Evolutionary conservation across 306 rosid species (phyloP).

Genomic region (Canavalia ensiformis): DNA sequence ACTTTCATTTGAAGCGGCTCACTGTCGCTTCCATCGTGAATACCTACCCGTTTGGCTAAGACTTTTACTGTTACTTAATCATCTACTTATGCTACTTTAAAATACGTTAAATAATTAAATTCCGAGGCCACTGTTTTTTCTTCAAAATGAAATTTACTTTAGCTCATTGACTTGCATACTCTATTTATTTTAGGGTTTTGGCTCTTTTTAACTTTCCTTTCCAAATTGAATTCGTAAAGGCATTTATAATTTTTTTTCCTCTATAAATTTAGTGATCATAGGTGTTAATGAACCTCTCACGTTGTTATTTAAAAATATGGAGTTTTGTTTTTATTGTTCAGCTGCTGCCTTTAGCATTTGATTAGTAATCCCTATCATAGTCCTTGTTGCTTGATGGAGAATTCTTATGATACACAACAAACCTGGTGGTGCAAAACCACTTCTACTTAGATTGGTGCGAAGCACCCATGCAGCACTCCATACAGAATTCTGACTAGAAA

Average conservation of each 20-base stretch:
- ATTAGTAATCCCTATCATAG: not conserved
- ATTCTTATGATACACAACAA: constrained; percentile 1
- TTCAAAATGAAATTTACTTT: constrained; percentile 5
- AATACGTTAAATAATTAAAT: constrained; percentile 7
- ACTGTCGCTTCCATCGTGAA: not conserved
- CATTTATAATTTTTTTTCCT: not conserved
- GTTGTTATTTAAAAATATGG: constrained; percentile 16
- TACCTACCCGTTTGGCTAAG: constrained; percentile 1
- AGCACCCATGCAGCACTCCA: not conserved
- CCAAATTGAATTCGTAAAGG: constrained; percentile 15
- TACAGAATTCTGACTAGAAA: constrained; percentile 11
- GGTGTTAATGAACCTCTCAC: constrained; percentile 4
- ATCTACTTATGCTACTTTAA: not conserved
- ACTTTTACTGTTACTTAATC: not conserved
- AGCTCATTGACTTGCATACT: constrained; percentile 30
- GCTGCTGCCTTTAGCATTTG: constrained; percentile 20
- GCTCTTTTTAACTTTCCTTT: not conserved
- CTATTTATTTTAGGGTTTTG: not conserved
- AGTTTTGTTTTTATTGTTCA: constrained; percentile 21
- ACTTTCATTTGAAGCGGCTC: constrained; percentile 21
- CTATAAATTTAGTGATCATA: not conserved
- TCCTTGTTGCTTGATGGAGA: constrained; percentile 26
- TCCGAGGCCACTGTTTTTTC: not conserved
- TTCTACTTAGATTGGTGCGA: constrained; percentile 34
- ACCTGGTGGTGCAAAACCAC: not conserved